phyloP scores from a whole-genome alignment of 2,329 filamentous ascomycete genomes.

The Paraconiothyrium sp. region DNA sequence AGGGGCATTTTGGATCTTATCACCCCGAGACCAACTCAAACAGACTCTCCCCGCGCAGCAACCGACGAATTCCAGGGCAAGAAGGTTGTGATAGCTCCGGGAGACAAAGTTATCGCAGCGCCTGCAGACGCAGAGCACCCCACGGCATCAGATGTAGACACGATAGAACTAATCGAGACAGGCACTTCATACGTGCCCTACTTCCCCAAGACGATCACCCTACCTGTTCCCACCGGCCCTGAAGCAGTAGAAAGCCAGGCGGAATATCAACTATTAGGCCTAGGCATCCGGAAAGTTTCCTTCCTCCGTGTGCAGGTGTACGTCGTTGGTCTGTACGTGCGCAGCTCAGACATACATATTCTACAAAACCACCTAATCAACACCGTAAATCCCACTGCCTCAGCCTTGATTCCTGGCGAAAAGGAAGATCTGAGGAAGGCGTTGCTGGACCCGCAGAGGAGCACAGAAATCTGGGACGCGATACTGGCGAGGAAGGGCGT shows the following conservation, averaged over 20 bases:
- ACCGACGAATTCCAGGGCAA: conserved; percentile 61
- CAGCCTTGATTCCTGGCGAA: conserved; percentile 82
- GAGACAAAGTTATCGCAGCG: conserved; percentile 66
- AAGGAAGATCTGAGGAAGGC: conserved; percentile 75
- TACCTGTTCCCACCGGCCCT: conserved; percentile 59
- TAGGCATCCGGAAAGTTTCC: conserved; percentile 88
- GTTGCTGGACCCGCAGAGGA: conserved; percentile 74
- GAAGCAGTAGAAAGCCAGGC: conserved; percentile 41
- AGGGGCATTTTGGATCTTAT: conserved; percentile 38
- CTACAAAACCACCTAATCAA: conserved; percentile 81
- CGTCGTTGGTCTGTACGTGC: conserved; percentile 91
- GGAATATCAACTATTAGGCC: conserved; percentile 88
- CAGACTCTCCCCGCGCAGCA: conserved; percentile 40
- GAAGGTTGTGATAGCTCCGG: conserved; percentile 67
- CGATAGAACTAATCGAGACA: conserved; percentile 79
- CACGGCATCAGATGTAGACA: conserved; percentile 56
- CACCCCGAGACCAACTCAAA: conserved; percentile 36
- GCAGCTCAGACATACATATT: conserved; percentile 80
- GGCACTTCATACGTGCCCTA: conserved; percentile 81
- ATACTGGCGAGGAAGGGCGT: conserved; percentile 67
- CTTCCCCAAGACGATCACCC: conserved; percentile 77
- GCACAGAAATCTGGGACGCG: conserved; percentile 77
- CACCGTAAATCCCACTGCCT: conserved; percentile 79
- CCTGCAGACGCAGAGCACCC: conserved; percentile 43
- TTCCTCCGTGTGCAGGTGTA: conserved; percentile 94